Conservation (phyloP, 768 basidiomycete species). For the Phylloporus sp. region DNA sequence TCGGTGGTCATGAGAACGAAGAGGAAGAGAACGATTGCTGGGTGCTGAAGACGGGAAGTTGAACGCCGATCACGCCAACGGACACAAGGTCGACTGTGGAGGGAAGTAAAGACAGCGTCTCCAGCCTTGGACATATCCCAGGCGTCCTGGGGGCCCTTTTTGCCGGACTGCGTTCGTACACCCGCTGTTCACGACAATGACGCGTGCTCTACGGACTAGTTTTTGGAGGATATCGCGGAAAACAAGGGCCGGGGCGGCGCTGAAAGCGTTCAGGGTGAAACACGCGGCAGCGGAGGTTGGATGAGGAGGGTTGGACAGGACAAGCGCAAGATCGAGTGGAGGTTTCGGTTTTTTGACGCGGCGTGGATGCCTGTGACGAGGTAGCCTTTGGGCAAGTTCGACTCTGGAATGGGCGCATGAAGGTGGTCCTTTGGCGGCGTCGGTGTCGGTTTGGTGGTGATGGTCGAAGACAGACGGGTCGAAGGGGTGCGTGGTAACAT, state of each 20-base stretch:
- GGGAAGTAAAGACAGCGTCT: slow-evolving; percentile 50
- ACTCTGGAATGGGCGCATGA: slow-evolving; percentile 49
- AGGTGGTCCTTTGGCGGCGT: slow-evolving; percentile 65
- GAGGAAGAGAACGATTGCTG: slow-evolving; percentile 28
- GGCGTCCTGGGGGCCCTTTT: slow-evolving; percentile 83
- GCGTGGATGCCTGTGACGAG: slow-evolving; percentile 69
- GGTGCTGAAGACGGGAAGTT: slow-evolving; percentile 76
- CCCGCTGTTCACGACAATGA: slow-evolving; percentile 90
- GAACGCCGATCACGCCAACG: slow-evolving; percentile 95
- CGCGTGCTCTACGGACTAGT: slow-evolving; percentile 65
- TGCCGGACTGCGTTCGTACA: slow-evolving; percentile 96
- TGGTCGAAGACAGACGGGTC: slow-evolving; percentile 38
- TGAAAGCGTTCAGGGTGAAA: slow-evolving; percentile 95
- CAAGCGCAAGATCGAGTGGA: slow-evolving; percentile 74
- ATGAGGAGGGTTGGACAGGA: slow-evolving; percentile 69
- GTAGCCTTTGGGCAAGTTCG: slow-evolving; percentile 72
- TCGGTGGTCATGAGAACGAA: slow-evolving; percentile 86
- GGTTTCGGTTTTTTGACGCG: slow-evolving; percentile 69
- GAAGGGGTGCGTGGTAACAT: slow-evolving; percentile 13
- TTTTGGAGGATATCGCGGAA: slow-evolving; percentile 70
- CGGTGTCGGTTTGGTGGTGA: slow-evolving; percentile 50
- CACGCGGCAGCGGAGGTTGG: slow-evolving; percentile 85
- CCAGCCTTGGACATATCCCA: slow-evolving; percentile 84
- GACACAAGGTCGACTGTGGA: slow-evolving; percentile 59
- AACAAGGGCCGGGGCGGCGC: slow-evolving; percentile 91